Evolutionary conservation across 495 filamentous ascomycete genomes (phyloP).

Genomic region (Penicillium silybi): DNA sequence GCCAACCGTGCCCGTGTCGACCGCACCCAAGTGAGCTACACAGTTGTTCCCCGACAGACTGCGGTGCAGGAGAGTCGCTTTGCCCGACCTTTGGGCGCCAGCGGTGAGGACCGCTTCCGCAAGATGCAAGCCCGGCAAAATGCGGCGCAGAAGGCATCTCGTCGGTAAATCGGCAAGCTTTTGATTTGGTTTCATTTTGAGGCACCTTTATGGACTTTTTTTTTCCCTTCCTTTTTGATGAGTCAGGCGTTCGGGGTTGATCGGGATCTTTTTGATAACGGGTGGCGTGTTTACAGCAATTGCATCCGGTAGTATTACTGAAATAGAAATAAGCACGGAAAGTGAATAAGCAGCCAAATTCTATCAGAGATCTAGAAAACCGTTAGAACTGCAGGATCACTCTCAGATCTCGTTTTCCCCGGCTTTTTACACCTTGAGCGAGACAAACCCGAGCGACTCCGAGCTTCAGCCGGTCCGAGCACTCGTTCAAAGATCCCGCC

Average conservation of each 20-base stretch:
- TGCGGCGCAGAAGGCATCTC: constrained; percentile 46
- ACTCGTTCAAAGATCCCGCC: constrained; percentile 18
- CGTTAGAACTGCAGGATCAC: constrained; percentile 1
- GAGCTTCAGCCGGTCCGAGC: constrained; percentile 19
- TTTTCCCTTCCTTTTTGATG: constrained; percentile 4
- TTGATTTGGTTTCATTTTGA: neutral
- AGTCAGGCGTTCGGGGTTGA: constrained; percentile 17
- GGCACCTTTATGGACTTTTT: neutral
- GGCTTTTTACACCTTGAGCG: neutral
- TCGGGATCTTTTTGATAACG: constrained; percentile 11
- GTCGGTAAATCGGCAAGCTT: constrained; percentile 16
- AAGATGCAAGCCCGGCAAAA: constrained; percentile 72
- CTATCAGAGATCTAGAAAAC: neutral
- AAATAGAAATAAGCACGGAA: neutral
- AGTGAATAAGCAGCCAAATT: constrained; percentile 2
- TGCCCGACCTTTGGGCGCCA: constrained; percentile 63
- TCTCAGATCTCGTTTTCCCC: neutral
- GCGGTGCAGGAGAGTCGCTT: constrained; percentile 47
- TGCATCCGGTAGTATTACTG: constrained; percentile 10
- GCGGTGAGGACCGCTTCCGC: constrained; percentile 75
- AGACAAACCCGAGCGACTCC: constrained; percentile 9
- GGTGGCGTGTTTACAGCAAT: constrained; percentile 14
- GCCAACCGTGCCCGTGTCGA: constrained; percentile 71
- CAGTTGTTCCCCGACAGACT: constrained; percentile 67
- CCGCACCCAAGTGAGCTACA: constrained; percentile 71